These are phyloP conservation scores for Paracoccidioides brasiliensis DNA, from an alignment of 2,329 filamentous ascomycete genomes.

Conservation along the genomic window DNA sequence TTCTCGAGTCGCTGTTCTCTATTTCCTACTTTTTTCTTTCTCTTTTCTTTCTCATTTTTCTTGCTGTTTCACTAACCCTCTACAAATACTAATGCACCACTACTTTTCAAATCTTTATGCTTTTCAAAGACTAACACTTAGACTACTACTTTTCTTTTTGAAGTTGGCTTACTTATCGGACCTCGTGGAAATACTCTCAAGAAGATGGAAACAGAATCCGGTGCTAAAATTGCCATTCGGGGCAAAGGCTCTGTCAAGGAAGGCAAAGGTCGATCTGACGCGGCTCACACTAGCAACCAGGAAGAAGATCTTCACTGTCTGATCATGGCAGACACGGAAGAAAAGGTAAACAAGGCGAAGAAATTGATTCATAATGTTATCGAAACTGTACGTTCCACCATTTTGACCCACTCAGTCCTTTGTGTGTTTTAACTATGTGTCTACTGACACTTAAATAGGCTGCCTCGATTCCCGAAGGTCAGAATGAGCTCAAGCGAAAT, in stretches of 20 bases:
- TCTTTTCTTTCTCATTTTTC: conserved; percentile 10
- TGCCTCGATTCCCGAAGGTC: conserved; percentile 93
- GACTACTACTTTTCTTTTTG: conserved; percentile 48
- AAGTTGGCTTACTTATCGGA: conserved; percentile 99
- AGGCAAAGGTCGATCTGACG: conserved; percentile 97
- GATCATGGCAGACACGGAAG: conserved; percentile 99
- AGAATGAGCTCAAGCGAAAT: conserved; percentile 98
- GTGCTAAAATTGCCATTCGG: conserved; percentile 97
- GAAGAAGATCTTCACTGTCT: conserved; percentile 98
- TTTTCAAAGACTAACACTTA: conserved; percentile 70
- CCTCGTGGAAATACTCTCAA: conserved; percentile 99
- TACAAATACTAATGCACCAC: conserved; percentile 8
- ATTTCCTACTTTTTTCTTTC: conserved; percentile 18
- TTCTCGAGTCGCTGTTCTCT: conserved; percentile 21
- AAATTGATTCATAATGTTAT: conserved; percentile 97
- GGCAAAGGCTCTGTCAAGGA: conserved; percentile 99
- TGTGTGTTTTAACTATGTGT: not conserved
- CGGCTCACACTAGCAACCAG: conserved; percentile 98
- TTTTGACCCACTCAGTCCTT: not conserved
- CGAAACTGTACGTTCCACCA: conserved; percentile 62
- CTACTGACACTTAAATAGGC: conserved; percentile 45
- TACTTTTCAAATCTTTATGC: conserved; percentile 18
- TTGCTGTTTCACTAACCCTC: conserved; percentile 8
- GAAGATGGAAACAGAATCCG: conserved; percentile 97
- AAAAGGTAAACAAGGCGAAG: conserved; percentile 99